Conservation (phyloP, 352 stramenopile species). For the Phytophthora sojae region DNA sequence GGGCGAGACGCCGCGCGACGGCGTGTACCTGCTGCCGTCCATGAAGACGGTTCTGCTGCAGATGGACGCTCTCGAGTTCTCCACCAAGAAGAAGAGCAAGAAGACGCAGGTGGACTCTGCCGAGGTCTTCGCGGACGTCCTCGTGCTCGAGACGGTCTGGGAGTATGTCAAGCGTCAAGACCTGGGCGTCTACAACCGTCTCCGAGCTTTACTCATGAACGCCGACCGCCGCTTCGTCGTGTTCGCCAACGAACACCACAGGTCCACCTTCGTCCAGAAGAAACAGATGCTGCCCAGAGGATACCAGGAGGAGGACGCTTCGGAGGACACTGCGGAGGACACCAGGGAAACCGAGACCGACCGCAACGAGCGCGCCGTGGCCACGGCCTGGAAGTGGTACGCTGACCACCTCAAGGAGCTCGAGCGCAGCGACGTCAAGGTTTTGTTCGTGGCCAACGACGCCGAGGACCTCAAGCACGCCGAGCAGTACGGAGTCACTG, state of each 20-base stretch:
- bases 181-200: constrained; percentile 88
- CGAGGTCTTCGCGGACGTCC: constrained; percentile 81
- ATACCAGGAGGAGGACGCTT: constrained; percentile 16
- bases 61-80: constrained; percentile 92
- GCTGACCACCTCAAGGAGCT: constrained; percentile 61
- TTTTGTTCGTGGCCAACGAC: constrained; percentile 76
- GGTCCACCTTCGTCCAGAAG: constrained; percentile 78
- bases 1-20: constrained; percentile 52
- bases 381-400: constrained; percentile 85
- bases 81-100: constrained; percentile 59
- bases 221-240: constrained; percentile 88
- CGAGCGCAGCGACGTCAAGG: constrained; percentile 51
- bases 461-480: constrained; percentile 60
- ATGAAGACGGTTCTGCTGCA: constrained; percentile 92
- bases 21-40: constrained; percentile 85
- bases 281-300: constrained; percentile 41
- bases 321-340: constrained; percentile 24
- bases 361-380: constrained; percentile 90
- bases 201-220: constrained; percentile 89
- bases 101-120: constrained; percentile 3
- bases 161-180: constrained; percentile 91
- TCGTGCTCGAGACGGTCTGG: constrained; percentile 93
- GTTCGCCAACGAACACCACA: constrained; percentile 95
- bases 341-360: constrained; percentile 69
- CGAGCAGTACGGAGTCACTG: constrained; percentile 50